Evolutionary conservation across 495 filamentous ascomycete genomes (phyloP).

Genomic region (Podospora pseudopauciseta): DNA sequence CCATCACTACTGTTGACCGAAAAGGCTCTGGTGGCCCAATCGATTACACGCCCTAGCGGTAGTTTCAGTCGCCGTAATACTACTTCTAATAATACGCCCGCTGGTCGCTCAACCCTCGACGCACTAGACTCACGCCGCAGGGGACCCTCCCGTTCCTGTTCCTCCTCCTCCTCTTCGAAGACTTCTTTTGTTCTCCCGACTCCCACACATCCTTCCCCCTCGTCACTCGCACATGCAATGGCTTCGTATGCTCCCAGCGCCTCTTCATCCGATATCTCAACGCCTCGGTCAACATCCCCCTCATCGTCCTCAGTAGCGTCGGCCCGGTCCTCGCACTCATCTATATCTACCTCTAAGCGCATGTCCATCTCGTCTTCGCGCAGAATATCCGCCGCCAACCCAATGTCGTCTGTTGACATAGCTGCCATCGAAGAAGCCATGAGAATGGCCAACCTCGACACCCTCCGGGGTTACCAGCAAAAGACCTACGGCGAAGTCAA

Average conservation of each 20-base stretch:
- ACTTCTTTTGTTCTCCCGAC: constrained; percentile 22
- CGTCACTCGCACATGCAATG: constrained; percentile 39
- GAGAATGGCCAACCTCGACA: constrained; percentile 52
- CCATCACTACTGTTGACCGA: constrained; percentile 15
- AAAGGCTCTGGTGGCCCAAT: constrained; percentile 21
- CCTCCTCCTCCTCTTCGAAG: constrained; percentile 23
- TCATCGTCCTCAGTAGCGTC: constrained; percentile 43
- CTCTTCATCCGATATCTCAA: constrained; percentile 49
- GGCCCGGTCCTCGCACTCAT: constrained; percentile 50
- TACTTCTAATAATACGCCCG: constrained; percentile 16
- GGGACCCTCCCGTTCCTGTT: constrained; percentile 14
- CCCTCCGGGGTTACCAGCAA: constrained; percentile 50
- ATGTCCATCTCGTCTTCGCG: constrained; percentile 49
- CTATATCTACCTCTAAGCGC: constrained; percentile 49
- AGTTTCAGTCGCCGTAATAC: constrained; percentile 8
- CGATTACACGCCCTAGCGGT: constrained; percentile 1
- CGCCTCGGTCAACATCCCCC: constrained; percentile 52
- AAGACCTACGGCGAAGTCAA: constrained; percentile 50
- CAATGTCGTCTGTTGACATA: constrained; percentile 52
- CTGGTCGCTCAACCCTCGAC: not conserved
- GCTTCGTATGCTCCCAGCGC: constrained; percentile 47
- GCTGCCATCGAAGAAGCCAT: constrained; percentile 51
- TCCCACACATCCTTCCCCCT: constrained; percentile 18
- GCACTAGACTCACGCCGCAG: constrained; percentile 22
- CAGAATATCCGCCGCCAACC: constrained; percentile 50